Base-by-base conservation (phyloP, 2,329 filamentous ascomycete genomes). In the Meredithiella fracta region DNA sequence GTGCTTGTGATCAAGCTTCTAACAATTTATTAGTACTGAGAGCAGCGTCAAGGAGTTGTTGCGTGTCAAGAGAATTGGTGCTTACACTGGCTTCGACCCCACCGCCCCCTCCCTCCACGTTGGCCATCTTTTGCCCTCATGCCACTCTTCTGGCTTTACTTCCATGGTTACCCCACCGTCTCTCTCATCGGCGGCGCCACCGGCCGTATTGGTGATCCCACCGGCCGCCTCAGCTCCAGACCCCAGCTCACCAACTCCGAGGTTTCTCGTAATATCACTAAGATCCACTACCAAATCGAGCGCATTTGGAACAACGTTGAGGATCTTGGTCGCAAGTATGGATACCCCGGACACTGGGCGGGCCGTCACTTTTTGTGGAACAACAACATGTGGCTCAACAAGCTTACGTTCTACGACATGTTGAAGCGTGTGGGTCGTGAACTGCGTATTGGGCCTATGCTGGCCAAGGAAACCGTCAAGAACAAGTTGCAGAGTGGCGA, bases 381-480 rank as follows among this genome's bases (percentile, higher is more conserved):
- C 70, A 98, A 98, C 67, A 84, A 80, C 60, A 73, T 74, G 52
- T 98, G 92, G 92, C 80, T 90, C 71, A 79, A 84, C 61, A 79
- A 77, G 40, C 69, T 86, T 47, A 74, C 80, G 1, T 73, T 94
- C 47, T 72, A 87, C 51, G 85, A 95, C 49, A 78, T 96, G 53
- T 72, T 94, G 61, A 78, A 79, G 64, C 76, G 82, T 57, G 71
- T 96, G 29, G 92, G 89, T 2, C 77, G 75, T 31, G 76, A 81
- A 49, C 80, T 88, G 65, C 77, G 91, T 58, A 70, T 98, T 53
- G 89, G 91, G 1, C 78, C 89, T 2, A 89, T 98, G 86, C 74
- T 98, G 58, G 80, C 82, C 54, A 82, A 88, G 63, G 91, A 97
- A 60, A 92, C 86, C 34, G 89, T 94, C 55, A 92, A 88, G 68